These are phyloP conservation scores for Maudiozyma serrabonitensis DNA, from an alignment of 805 yeast species.

Conservation along the genomic window DNA sequence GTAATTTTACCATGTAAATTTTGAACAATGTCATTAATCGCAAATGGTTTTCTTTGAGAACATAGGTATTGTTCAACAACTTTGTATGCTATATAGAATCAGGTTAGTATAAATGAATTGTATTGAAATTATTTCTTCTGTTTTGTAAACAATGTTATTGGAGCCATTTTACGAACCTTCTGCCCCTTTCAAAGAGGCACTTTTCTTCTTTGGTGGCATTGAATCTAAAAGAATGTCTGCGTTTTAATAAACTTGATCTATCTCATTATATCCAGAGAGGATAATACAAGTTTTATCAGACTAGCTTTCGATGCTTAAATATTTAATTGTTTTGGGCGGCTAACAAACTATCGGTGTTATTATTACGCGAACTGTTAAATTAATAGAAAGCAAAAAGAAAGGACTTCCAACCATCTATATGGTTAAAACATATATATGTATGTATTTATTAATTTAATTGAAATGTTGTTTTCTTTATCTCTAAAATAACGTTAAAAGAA, in stretches of 20 bases:
- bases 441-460: too few relatives aligned
- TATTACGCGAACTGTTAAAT: too few relatives aligned
- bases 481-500: neutral
- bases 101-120: neutral
- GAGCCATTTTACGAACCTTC: neutral
- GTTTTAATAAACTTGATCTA: too few relatives aligned
- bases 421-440: too few relatives aligned
- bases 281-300: too few relatives aligned
- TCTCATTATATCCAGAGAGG: too few relatives aligned
- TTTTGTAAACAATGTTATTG: neutral
- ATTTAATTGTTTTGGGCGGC: neutral
- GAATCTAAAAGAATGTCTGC: neutral
- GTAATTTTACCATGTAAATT: constrained; percentile 35
- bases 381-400: too few relatives aligned
- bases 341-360: neutral
- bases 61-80: constrained; percentile 32
- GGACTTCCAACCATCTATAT: too few relatives aligned
- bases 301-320: too few relatives aligned
- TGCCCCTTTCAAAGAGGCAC: neutral
- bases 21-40: constrained; percentile 36
- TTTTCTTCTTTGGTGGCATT: neutral
- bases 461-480: neutral
- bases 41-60: constrained; percentile 40
- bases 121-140: neutral
- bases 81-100: constrained; percentile 21